Evolutionary conservation across 306 rosid genomes (phyloP).

Genomic region (Albizia julibrissin): DNA sequence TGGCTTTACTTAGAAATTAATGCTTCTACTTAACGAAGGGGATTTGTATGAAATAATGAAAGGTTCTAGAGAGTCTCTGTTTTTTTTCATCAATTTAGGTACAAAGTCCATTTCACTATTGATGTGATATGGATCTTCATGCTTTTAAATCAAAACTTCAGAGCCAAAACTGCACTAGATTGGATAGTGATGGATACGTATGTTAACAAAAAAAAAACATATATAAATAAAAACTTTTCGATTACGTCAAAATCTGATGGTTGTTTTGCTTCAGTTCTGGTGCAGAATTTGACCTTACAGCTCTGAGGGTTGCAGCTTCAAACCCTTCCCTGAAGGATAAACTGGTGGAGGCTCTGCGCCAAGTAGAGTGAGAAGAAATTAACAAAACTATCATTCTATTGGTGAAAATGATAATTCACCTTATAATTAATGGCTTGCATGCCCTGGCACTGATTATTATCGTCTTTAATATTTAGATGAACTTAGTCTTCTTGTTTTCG

Average conservation of each 20-base stretch:
- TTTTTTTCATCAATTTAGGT: slow-evolving; percentile 32
- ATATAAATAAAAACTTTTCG: neutral
- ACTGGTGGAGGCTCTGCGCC: slow-evolving; percentile 61
- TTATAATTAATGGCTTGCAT: neutral
- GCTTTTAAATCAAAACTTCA: slow-evolving; percentile 6
- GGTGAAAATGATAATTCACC: slow-evolving; percentile 4
- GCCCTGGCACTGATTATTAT: neutral
- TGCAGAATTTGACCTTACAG: slow-evolving; percentile 76
- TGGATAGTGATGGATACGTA: neutral
- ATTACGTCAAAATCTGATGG: slow-evolving; percentile 29
- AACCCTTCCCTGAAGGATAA: slow-evolving; percentile 78
- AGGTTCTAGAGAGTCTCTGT: slow-evolving; percentile 41
- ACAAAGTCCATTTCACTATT: slow-evolving; percentile 29
- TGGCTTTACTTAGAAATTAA: slow-evolving; percentile 33
- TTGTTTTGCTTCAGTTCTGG: slow-evolving; percentile 73
- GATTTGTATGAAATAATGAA: slow-evolving; percentile 4
- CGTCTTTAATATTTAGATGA: neutral
- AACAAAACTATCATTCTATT: neutral
- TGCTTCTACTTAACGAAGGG: slow-evolving; percentile 27
- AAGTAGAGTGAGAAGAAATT: slow-evolving; percentile 47
- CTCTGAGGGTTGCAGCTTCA: slow-evolving; percentile 90
- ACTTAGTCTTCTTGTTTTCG: neutral
- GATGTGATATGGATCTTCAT: slow-evolving; percentile 26
- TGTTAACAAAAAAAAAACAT: no score
- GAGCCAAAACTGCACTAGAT: slow-evolving; percentile 22